A percentile compares a stretch with the other conserved stretches of the same genome.
Conservation (phyloP, 208 protist genomes). For the Tritrichomonas foetus region DNA sequence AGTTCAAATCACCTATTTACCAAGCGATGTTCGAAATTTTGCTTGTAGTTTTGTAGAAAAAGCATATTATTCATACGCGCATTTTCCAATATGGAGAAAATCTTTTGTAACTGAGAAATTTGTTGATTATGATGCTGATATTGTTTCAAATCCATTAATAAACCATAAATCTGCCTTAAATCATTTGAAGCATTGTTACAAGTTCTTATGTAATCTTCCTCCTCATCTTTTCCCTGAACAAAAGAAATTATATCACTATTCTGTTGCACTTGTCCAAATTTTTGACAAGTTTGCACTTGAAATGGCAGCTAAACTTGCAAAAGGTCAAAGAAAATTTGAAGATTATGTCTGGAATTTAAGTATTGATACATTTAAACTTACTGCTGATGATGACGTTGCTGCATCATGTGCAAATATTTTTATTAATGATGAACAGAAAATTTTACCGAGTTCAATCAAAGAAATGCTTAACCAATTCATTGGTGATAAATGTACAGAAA, state of each 20-base stretch:
- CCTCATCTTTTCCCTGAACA: background rate
- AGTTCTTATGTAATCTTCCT: background rate
- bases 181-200: background rate
- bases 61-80: background rate
- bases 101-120: background rate
- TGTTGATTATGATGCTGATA: slow-evolving; percentile 3
- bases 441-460: background rate
- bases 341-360: background rate
- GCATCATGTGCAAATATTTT: background rate
- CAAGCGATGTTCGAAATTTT: background rate
- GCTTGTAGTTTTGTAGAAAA: background rate
- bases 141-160: background rate
- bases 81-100: background rate
- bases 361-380: background rate
- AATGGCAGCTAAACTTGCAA: background rate
- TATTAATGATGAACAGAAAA: background rate
- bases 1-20: background rate
- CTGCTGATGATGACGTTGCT: background rate
- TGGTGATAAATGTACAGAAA: too few relatives aligned
- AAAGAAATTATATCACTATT: background rate
- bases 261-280: background rate
- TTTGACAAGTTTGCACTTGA: background rate
- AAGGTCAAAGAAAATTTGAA: too few relatives aligned
- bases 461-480: too few relatives aligned
- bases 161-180: background rate